Base-by-base conservation (phyloP, 83 land plant genomes). In the Larix sibirica region DNA sequence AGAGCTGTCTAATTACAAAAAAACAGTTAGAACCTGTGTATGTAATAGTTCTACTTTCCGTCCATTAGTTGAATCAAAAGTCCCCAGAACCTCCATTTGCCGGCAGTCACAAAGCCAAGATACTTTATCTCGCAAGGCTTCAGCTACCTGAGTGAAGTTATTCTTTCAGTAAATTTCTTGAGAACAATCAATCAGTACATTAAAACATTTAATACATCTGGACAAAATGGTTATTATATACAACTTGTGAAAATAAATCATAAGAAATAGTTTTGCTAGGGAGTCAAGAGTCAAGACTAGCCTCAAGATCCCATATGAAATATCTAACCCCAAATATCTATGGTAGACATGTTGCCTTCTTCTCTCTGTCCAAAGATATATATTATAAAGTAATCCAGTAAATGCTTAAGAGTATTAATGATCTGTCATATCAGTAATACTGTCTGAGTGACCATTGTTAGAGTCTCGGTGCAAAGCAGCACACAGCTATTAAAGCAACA, bases 81-180 rank as follows among this genome's bases (percentile, higher is more conserved):
- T 66, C 62, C 85, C 83, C 73, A 83, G 36, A 59, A 83, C 60
- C 62, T 83, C 85, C 63, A 81, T 62, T n/a, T 66, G 84, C 81
- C 85, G 83, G 21, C 85, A 83, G 54, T 83, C 85, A 36, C 69
- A 54, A 21, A 83, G 85, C 85, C 85, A 83, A 24, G 84, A 60
- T 36, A 68, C 23, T 62, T 83, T 70, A 56, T 80, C 73, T 44
- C 82, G 63, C 84, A 83, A 64, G 16, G 66, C 82, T 83, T 83
- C 85, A 7, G 84, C 85, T 10, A 83, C 83, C 85, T 83, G 59
- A 80, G 38, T 17, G 14, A 56, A 20, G 54, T 12, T 56, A 81
- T 16, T 12, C 5, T 10, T 17, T 50, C 47, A 33, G 61, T 80
- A 21, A 28, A 16, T 40, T 28, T 42, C 44, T 63, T 42, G 13